A percentile compares a stretch with the other conserved stretches of the same genome.
Conservation (phyloP, 2,329 filamentous ascomycete species). For the Apiospora marii region DNA sequence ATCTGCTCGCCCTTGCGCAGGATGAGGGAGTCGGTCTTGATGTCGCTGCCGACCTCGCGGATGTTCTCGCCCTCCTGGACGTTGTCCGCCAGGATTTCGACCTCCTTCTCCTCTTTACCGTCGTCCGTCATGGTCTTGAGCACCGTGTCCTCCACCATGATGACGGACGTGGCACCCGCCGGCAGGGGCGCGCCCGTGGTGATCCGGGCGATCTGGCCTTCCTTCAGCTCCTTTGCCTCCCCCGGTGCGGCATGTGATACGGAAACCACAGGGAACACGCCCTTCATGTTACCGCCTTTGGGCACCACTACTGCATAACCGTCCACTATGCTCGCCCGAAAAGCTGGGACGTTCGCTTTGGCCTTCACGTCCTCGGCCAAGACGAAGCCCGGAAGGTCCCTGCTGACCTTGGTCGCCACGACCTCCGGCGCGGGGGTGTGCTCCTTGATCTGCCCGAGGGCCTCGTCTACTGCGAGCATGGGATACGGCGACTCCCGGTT, state of each 20-base stretch:
- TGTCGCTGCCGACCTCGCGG: constrained; percentile 89
- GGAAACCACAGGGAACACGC: constrained; percentile 84
- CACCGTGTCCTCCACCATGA: constrained; percentile 95
- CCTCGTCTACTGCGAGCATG: constrained; percentile 87
- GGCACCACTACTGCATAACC: constrained; percentile 86
- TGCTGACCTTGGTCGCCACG: constrained; percentile 67
- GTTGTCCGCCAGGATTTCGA: constrained; percentile 83
- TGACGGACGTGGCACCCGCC: constrained; percentile 85
- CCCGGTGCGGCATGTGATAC: constrained; percentile 86
- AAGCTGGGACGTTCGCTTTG: constrained; percentile 86
- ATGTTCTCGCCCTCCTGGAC: constrained; percentile 86
- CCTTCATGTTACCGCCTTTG: constrained; percentile 70
- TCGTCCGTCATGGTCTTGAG: constrained; percentile 80
- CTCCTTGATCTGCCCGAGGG: constrained; percentile 74
- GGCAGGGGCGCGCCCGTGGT: constrained; percentile 95
- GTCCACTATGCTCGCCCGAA: constrained; percentile 94
- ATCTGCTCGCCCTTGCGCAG: constrained; percentile 83
- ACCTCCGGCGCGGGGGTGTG: constrained; percentile 72
- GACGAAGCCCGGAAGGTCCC: constrained; percentile 75
- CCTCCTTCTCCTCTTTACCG: constrained; percentile 82
- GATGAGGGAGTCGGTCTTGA: constrained; percentile 73
- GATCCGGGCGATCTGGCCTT: constrained; percentile 85
- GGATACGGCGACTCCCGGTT: constrained; percentile 89
- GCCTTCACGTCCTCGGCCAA: constrained; percentile 85
- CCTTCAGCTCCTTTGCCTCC: constrained; percentile 68